Conservation (phyloP, 148 eudicot genomes). For the Rhododendron ferrugineum region DNA sequence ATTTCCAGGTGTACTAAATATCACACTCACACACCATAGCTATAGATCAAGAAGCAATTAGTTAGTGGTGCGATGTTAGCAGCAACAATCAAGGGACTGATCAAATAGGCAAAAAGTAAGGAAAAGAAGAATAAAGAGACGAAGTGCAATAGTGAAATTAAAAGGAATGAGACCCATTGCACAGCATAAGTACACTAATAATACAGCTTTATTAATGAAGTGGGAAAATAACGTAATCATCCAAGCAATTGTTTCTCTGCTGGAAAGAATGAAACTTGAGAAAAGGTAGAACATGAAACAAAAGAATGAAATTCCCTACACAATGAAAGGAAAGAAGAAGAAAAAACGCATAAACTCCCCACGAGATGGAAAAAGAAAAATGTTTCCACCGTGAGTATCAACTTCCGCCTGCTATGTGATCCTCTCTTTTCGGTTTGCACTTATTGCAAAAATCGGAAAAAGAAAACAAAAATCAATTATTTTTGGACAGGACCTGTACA, state of each 20-base stretch:
- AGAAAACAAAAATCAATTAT: background rate
- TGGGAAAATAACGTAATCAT: background rate
- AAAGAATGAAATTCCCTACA: background rate
- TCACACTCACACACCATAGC: background rate
- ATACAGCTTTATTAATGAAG: background rate
- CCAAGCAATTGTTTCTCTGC: constrained; percentile 3
- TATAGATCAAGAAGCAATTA: background rate
- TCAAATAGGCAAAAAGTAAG: background rate
- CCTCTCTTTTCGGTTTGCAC: background rate
- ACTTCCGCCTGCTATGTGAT: background rate
- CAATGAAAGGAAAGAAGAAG: background rate
- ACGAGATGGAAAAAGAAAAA: constrained; percentile 10
- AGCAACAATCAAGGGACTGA: background rate
- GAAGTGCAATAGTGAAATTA: background rate
- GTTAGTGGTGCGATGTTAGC: background rate
- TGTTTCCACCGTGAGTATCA: background rate
- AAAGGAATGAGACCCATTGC: background rate
- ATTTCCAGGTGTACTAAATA: background rate
- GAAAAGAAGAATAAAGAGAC: background rate
- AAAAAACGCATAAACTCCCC: background rate
- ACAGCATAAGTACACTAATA: background rate
- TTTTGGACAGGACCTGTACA: constrained; percentile 9
- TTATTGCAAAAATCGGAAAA: background rate
- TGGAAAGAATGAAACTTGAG: constrained; percentile 2
- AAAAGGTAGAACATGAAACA: background rate